Evolutionary conservation across 2,329 filamentous ascomycete species (phyloP).

Genomic region (Aspergillus brunneoviolaceus): DNA sequence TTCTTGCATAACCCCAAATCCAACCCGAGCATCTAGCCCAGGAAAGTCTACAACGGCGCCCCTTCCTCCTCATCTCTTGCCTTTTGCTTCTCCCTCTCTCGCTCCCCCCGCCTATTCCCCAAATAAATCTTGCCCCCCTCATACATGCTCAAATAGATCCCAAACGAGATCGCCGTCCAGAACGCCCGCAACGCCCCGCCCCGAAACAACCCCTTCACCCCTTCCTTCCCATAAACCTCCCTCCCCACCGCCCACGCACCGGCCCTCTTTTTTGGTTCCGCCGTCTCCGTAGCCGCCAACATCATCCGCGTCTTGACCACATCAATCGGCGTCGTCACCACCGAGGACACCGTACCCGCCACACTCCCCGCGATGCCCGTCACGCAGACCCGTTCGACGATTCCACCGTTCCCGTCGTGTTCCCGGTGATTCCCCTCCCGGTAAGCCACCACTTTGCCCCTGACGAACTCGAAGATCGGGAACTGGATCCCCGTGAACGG

Average conservation of each 20-base stretch:
- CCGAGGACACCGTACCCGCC: constrained; percentile 72
- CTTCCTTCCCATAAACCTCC: constrained; percentile 65
- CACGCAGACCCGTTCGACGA: constrained; percentile 64
- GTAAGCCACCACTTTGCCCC: constrained; percentile 51
- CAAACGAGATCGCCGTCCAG: constrained; percentile 82
- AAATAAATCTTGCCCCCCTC: constrained; percentile 71
- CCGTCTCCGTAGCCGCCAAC: constrained; percentile 57
- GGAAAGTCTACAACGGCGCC: not conserved
- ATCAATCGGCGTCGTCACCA: constrained; percentile 84
- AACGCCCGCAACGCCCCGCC: constrained; percentile 70
- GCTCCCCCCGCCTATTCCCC: constrained; percentile 33
- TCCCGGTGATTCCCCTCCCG: constrained; percentile 34
- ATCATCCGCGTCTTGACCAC: constrained; percentile 90
- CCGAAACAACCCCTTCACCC: constrained; percentile 69
- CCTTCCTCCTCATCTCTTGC: not conserved
- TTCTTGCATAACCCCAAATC: too few species aligned
- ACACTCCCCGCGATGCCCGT: constrained; percentile 72
- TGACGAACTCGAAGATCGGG: constrained; percentile 75
- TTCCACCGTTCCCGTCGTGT: constrained; percentile 20
- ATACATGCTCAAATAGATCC: constrained; percentile 82
- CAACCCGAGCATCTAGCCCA: too few species aligned
- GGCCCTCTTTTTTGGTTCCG: constrained; percentile 8
- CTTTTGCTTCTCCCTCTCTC: not conserved
- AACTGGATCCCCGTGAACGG: constrained; percentile 89
- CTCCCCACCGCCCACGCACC: constrained; percentile 54